These are phyloP conservation scores for Exophiala viscosa DNA, from an alignment of 2,329 filamentous ascomycete genomes.

Conservation along the genomic window DNA sequence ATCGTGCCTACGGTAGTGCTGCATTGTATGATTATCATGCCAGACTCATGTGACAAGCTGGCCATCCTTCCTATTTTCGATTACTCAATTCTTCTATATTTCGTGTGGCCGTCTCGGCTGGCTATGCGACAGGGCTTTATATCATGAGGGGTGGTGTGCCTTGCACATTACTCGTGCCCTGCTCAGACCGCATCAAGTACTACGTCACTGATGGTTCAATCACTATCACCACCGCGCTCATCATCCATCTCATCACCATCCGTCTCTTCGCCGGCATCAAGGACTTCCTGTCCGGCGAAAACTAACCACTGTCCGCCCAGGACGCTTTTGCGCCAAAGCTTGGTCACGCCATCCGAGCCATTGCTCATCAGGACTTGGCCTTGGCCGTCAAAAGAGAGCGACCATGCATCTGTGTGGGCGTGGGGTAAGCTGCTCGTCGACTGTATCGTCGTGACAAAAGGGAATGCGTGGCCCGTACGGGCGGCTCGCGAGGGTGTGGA, in stretches of 20 bases:
- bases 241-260: slow-evolving; percentile 1
- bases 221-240: not conserved
- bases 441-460: slow-evolving; percentile 18
- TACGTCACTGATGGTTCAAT: too few species aligned
- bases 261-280: slow-evolving; percentile 7
- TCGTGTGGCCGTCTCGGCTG: too few species aligned
- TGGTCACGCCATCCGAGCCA: slow-evolving; percentile 20
- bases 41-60: too few species aligned
- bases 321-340: slow-evolving; percentile 20
- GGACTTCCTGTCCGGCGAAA: slow-evolving; percentile 17
- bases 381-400: slow-evolving; percentile 23
- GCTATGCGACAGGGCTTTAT: too few species aligned
- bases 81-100: too few species aligned
- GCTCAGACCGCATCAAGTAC: too few species aligned
- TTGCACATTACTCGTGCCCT: too few species aligned
- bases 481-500: slow-evolving; percentile 4
- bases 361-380: slow-evolving; percentile 24
- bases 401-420: slow-evolving; percentile 27
- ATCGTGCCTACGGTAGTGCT: too few species aligned
- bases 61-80: too few species aligned
- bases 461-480: slow-evolving; percentile 16
- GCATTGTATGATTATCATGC: too few species aligned
- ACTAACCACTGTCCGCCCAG: slow-evolving; percentile 13
- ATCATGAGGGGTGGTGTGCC: too few species aligned
- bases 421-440: slow-evolving; percentile 7